phyloP scores from a whole-genome alignment of 805 yeast species.

The Candida namnaoensis region DNA sequence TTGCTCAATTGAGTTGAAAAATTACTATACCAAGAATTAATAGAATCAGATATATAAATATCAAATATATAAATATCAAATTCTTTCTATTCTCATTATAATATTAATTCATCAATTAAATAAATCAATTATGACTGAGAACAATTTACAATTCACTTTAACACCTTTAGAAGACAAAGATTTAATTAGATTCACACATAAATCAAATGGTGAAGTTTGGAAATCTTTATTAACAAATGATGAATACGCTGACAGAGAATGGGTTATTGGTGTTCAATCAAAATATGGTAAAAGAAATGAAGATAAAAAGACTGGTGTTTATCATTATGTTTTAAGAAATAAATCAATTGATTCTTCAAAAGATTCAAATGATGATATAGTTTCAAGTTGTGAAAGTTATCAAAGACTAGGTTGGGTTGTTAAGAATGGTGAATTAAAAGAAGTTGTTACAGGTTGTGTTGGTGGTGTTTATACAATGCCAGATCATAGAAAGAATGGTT shows the following conservation, averaged over 20 bases:
- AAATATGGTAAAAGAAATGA: slow-evolving; percentile 15
- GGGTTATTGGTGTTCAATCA: slow-evolving; percentile 18
- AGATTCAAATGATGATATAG: slow-evolving; percentile 19
- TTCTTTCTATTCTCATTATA: no score
- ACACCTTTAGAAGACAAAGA: slow-evolving; percentile 7
- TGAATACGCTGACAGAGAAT: slow-evolving; percentile 28
- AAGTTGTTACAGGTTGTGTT: slow-evolving; percentile 29
- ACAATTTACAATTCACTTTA: no score
- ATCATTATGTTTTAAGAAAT: slow-evolving; percentile 25
- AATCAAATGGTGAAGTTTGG: slow-evolving; percentile 25
- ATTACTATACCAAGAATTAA: no score
- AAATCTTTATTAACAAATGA: slow-evolving; percentile 21
- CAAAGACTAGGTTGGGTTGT: slow-evolving; percentile 25
- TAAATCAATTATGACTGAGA: no score
- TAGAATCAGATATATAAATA: no score
- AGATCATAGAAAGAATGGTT: slow-evolving; percentile 43
- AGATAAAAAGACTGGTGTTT: slow-evolving; percentile 17
- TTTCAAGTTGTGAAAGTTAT: slow-evolving; percentile 31
- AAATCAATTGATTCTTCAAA: slow-evolving; percentile 11
- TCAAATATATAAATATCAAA: no score
- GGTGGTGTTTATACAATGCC: slow-evolving; percentile 54
- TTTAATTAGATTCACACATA: slow-evolving; percentile 25
- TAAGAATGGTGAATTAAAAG: slow-evolving; percentile 18
- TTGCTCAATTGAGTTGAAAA: no score
- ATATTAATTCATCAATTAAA: no score